Conservation (phyloP, 192 early-diverging fungal genomes). For the Gaertneriomyces semiglobifer region DNA sequence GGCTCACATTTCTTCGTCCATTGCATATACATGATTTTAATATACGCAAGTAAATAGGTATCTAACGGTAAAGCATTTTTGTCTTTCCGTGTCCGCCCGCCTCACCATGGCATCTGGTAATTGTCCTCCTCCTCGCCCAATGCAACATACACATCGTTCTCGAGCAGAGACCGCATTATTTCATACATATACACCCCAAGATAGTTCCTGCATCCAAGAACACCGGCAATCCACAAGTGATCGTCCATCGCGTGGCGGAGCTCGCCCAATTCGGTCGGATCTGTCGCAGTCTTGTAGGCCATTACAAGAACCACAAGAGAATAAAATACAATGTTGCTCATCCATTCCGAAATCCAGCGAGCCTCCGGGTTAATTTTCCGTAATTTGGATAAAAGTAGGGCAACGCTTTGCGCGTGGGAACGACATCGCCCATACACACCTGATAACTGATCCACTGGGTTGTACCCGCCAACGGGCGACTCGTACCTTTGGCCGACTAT, state of each 20-base stretch:
- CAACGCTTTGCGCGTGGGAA: constrained; percentile 5
- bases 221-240: constrained; percentile 1
- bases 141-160: background rate
- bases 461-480: background rate
- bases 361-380: constrained; percentile 1
- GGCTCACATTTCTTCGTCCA: too few relatives aligned
- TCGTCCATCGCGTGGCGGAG: background rate
- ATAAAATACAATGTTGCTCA: constrained; percentile 10
- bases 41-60: too few relatives aligned
- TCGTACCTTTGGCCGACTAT: background rate
- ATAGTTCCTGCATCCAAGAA: background rate
- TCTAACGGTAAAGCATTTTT: too few relatives aligned
- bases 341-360: background rate
- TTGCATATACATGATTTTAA: too few relatives aligned
- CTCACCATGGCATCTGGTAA: too few relatives aligned
- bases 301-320: constrained; percentile 2
- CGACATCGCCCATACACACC: background rate
- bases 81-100: too few relatives aligned
- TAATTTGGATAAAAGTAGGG: background rate
- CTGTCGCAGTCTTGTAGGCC: constrained; percentile 2
- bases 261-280: background rate
- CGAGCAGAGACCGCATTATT: background rate
- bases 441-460: background rate
- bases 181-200: background rate
- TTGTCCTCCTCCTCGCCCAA: too few relatives aligned